Percentiles rank a stretch among this genome's conserved stretches.
Conservation (phyloP, 805 yeast genomes). For the Kodamaea leandrae region DNA sequence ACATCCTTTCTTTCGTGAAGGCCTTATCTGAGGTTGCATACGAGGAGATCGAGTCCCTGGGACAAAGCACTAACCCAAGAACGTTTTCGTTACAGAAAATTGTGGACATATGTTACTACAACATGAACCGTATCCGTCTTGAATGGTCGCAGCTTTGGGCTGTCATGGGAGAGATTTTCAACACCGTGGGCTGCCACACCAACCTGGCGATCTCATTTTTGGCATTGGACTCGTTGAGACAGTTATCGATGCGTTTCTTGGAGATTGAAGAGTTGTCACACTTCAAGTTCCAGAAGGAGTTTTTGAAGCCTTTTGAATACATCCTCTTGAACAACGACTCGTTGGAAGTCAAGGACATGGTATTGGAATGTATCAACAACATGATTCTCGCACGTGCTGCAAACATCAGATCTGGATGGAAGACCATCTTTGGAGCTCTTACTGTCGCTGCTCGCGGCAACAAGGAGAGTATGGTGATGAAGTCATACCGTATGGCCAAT, state of each 20-base stretch:
- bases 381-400: constrained; percentile 75
- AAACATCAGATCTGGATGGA: constrained; percentile 91
- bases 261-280: constrained; percentile 93
- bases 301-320: constrained; percentile 84
- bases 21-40: constrained; percentile 83
- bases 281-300: constrained; percentile 93
- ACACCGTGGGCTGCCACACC: constrained; percentile 75
- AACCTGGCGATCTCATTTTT: constrained; percentile 78
- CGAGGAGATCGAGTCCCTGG: constrained; percentile 89
- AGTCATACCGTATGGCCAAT: constrained; percentile 62
- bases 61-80: constrained; percentile 78
- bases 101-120: constrained; percentile 96
- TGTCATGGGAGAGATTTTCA: constrained; percentile 86
- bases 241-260: constrained; percentile 85
- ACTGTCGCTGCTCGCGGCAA: constrained; percentile 66
- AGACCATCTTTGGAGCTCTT: constrained; percentile 76
- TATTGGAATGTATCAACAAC: constrained; percentile 82
- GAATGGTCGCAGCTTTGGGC: constrained; percentile 98
- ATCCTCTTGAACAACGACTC: constrained; percentile 67
- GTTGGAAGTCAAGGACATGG: constrained; percentile 78
- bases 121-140: constrained; percentile 92
- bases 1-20: constrained; percentile 81
- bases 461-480: constrained; percentile 57
- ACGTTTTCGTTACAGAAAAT: constrained; percentile 91
- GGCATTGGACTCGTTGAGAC: constrained; percentile 92